Evolutionary conservation across 768 basidiomycete species (phyloP).

Genomic region (Termitomyces sp.): DNA sequence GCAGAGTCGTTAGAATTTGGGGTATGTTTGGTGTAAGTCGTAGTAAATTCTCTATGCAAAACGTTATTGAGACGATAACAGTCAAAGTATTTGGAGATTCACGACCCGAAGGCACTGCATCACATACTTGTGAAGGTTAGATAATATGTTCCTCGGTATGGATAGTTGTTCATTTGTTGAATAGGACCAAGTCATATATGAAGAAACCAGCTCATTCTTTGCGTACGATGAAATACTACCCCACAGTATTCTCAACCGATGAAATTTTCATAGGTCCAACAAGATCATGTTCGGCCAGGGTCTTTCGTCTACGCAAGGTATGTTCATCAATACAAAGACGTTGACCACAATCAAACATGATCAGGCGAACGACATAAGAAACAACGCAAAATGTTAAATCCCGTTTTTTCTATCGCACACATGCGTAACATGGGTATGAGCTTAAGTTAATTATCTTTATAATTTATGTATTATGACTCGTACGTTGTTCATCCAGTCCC

Average conservation of each 20-base stretch:
- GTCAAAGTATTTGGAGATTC: neutral
- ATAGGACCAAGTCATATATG: neutral
- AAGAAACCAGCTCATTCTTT: slow-evolving; percentile 1
- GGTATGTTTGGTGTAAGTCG: neutral
- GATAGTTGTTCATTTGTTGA: neutral
- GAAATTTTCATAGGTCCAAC: neutral
- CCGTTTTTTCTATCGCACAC: neutral
- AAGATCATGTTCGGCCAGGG: neutral
- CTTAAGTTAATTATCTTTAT: neutral
- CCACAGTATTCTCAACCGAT: neutral
- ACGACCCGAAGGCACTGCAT: neutral
- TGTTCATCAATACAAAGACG: neutral
- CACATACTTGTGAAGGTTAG: neutral
- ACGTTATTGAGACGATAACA: neutral
- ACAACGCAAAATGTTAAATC: slow-evolving; percentile 3
- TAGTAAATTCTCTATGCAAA: neutral
- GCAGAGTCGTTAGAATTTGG: neutral
- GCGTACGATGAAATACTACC: neutral
- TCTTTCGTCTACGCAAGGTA: neutral
- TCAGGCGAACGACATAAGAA: slow-evolving; percentile 1
- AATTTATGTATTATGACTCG: neutral
- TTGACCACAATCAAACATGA: neutral
- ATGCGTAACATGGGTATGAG: neutral
- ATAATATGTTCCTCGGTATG: neutral
- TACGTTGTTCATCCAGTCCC: neutral